These are phyloP conservation scores for Solanum hybrid DNA, from an alignment of 305 asterid genomes.

Conservation along the genomic window DNA sequence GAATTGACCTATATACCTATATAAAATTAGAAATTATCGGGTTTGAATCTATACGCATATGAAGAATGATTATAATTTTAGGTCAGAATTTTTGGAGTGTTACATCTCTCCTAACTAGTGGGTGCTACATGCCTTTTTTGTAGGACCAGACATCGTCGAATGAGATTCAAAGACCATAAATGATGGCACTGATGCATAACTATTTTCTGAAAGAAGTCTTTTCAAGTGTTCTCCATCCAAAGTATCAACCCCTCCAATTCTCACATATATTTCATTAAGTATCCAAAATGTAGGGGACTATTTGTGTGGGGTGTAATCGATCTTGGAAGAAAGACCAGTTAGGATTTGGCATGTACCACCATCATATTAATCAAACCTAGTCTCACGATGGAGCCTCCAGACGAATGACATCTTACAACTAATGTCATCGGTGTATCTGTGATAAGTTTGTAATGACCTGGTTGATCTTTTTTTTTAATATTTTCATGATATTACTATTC, in stretches of 20 bases:
- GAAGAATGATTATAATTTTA: background rate
- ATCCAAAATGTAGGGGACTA: background rate
- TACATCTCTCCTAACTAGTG: background rate
- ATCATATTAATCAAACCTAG: background rate
- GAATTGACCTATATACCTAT: background rate
- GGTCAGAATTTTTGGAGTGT: background rate
- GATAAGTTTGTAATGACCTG: background rate
- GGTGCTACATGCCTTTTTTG: background rate
- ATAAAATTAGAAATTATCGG: background rate
- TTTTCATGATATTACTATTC: background rate
- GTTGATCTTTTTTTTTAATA: background rate
- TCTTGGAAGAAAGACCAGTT: background rate
- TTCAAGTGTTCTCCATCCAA: background rate
- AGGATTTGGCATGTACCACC: background rate
- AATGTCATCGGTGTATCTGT: background rate
- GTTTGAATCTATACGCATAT: too few relatives aligned
- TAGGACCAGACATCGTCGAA: background rate
- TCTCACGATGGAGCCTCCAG: background rate
- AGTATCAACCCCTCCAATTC: background rate
- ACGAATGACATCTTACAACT: background rate
- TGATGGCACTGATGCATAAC: background rate
- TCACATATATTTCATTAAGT: background rate
- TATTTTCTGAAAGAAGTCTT: background rate
- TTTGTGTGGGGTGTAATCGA: background rate
- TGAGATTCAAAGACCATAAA: background rate